A percentile compares a stretch with the other conserved stretches of the same genome.
Conservation (phyloP, 371 early-diverging fungal genomes). For the Mucor racemosus region DNA sequence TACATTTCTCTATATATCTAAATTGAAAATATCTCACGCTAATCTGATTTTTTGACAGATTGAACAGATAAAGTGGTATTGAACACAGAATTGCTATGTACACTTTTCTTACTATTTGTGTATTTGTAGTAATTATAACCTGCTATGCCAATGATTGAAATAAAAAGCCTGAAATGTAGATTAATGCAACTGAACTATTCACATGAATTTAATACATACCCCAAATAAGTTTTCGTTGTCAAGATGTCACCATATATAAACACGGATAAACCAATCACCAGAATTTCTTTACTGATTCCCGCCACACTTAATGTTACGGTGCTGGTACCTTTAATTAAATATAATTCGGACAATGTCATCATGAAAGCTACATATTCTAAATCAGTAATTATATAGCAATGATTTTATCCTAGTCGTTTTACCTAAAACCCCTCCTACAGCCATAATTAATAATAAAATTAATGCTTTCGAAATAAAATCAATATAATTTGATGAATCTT, state of each 20-base stretch:
- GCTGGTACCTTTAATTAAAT: conserved; percentile 68
- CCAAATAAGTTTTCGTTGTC: conserved; percentile 55
- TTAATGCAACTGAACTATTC: neutral
- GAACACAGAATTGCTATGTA: no score
- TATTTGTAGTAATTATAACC: conserved; percentile 49
- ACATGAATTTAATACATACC: conserved; percentile 31
- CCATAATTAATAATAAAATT: conserved; percentile 43
- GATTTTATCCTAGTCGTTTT: neutral
- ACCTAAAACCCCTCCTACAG: conserved; percentile 76
- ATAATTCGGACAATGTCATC: conserved; percentile 85
- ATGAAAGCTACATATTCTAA: conserved; percentile 67
- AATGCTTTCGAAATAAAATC: neutral
- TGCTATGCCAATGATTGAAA: conserved; percentile 51
- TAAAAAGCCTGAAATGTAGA: conserved; percentile 29
- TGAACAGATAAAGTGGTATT: neutral
- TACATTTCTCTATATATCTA: no score
- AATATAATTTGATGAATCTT: conserved; percentile 28
- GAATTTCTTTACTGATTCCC: conserved; percentile 82
- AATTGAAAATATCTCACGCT: neutral
- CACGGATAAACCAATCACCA: conserved; percentile 60
- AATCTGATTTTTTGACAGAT: neutral
- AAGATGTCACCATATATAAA: conserved; percentile 62
- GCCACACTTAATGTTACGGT: conserved; percentile 89
- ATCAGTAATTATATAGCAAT: neutral
- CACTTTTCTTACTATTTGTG: neutral